phyloP scores from a whole-genome alignment of 345 rosid genomes.

The Lumnitzera littorea region DNA sequence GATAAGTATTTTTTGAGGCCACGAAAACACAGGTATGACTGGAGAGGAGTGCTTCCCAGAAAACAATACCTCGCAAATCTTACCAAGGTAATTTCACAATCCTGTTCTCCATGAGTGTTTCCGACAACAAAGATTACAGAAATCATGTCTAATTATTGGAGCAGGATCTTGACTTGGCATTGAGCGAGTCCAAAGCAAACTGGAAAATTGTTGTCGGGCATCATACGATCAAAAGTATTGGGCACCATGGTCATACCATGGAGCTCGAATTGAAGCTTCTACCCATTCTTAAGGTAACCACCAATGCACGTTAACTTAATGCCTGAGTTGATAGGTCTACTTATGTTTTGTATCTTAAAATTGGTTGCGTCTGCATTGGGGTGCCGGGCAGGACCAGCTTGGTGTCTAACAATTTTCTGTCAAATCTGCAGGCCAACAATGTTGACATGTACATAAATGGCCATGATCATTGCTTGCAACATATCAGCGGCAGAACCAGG shows the following conservation, averaged over 20 bases:
- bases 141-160: neutral
- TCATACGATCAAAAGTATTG: conserved; percentile 61
- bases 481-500: conserved; percentile 32
- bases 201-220: conserved; percentile 85
- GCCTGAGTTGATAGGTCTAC: neutral
- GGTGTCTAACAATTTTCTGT: neutral
- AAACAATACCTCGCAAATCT: conserved; percentile 31
- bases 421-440: conserved; percentile 26
- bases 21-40: conserved; percentile 48
- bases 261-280: conserved; percentile 47
- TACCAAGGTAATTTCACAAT: conserved; percentile 16
- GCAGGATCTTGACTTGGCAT: conserved; percentile 36
- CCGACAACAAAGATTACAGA: neutral
- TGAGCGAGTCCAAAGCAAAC: conserved; percentile 37
- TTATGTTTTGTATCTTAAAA: neutral
- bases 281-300: conserved; percentile 41
- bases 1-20: conserved; percentile 39
- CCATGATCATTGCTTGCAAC: conserved; percentile 61
- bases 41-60: conserved; percentile 55
- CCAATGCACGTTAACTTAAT: no score
- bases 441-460: conserved; percentile 56
- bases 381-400: neutral
- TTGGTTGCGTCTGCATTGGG: neutral
- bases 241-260: conserved; percentile 58
- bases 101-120: neutral